A percentile compares a stretch with the other conserved stretches of the same genome.
Conservation (phyloP, 2,329 filamentous ascomycete species). For the Alternaria arborescens region DNA sequence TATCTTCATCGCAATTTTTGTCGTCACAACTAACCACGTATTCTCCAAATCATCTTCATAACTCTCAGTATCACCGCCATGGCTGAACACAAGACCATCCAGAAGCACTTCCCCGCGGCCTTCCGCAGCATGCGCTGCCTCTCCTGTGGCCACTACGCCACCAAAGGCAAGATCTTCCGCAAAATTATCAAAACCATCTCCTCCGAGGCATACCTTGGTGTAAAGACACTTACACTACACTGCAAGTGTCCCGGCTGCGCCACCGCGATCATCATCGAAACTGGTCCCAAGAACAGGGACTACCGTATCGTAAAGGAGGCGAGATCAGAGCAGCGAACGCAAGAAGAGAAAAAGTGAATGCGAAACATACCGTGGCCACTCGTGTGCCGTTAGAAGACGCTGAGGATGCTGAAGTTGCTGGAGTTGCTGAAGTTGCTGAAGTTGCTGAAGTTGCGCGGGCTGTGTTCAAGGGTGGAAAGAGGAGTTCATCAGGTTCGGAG, state of each 20-base stretch:
- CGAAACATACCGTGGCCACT: rapidly evolving
- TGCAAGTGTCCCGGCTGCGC: not conserved
- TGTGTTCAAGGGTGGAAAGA: not conserved
- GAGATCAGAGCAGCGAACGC: not conserved
- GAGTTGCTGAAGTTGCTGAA: not conserved
- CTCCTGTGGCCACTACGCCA: not conserved
- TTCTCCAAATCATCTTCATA: not conserved
- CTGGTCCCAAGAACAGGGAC: not conserved
- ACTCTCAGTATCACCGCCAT: not conserved
- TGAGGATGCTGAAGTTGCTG: not conserved
- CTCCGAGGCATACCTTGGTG: rapidly evolving
- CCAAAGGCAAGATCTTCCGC: not conserved
- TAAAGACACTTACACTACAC: rapidly evolving
- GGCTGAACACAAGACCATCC: not conserved
- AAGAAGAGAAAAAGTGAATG: not conserved
- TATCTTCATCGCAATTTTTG: not conserved
- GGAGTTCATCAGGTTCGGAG: too few species aligned
- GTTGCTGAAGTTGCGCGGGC: not conserved
- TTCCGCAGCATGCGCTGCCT: slow-evolving; percentile 2
- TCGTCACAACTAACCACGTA: not conserved
- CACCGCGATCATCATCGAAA: not conserved
- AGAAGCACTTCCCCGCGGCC: not conserved
- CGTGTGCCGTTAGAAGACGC: too few species aligned
- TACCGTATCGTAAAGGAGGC: not conserved
- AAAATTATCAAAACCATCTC: not conserved